phyloP scores from a whole-genome alignment of 768 basidiomycete species.

The Terana coerulea region DNA sequence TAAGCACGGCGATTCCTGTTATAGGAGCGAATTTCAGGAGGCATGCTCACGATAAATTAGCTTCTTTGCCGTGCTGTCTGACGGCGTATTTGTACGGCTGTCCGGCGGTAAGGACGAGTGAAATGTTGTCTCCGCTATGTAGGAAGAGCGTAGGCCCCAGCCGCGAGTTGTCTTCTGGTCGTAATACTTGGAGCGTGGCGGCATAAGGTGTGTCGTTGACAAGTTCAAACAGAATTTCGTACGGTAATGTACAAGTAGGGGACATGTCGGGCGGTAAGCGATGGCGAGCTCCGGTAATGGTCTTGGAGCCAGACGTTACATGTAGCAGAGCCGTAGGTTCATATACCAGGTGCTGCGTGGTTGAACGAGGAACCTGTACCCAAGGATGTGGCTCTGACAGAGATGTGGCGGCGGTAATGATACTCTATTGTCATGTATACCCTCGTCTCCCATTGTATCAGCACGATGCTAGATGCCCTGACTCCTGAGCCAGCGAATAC shows the following conservation, averaged over 20 bases:
- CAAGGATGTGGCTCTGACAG: background rate
- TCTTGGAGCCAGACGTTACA: too few species aligned
- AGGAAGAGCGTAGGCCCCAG: conserved; percentile 36
- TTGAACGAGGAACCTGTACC: background rate
- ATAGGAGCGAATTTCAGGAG: background rate
- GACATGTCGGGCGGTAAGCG: conserved; percentile 11
- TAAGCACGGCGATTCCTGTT: background rate
- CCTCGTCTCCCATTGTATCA: too few species aligned
- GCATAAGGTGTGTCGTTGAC: conserved; percentile 42
- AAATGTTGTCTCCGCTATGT: conserved; percentile 38
- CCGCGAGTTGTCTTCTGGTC: conserved; percentile 25
- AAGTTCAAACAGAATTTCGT: conserved; percentile 51
- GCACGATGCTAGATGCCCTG: background rate
- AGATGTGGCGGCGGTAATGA: background rate
- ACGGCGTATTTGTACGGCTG: conserved; percentile 44
- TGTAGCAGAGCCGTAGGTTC: background rate
- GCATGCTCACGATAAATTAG: conserved; percentile 41
- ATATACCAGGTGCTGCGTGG: background rate
- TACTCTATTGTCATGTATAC: too few species aligned
- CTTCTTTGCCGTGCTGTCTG: conserved; percentile 35
- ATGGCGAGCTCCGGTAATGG: too few species aligned
- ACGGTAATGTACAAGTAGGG: conserved; percentile 48
- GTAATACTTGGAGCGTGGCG: conserved; percentile 37
- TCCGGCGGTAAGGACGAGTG: conserved; percentile 47
- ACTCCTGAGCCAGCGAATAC: too few species aligned